Conservation (phyloP, 2,329 filamentous ascomycete genomes). For the Xylaria sp. region DNA sequence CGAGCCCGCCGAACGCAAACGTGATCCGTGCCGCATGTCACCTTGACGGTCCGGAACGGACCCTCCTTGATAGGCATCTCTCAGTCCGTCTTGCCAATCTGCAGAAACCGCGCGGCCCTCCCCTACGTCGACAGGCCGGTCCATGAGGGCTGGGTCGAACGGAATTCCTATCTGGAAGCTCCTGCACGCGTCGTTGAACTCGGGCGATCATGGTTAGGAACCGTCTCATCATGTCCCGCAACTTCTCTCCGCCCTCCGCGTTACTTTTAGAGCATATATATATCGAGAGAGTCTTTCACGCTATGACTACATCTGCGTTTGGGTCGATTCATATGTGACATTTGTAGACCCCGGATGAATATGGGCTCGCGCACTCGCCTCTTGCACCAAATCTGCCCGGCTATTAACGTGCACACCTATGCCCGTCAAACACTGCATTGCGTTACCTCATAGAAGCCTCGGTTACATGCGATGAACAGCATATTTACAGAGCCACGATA, state of each 20-base stretch:
- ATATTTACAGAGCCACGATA: not conserved
- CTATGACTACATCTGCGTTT: too few species aligned
- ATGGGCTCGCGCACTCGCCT: too few species aligned
- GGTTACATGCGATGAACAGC: not conserved
- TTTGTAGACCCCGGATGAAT: too few species aligned
- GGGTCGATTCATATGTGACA: too few species aligned
- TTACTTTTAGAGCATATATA: too few species aligned
- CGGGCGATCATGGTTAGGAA: conserved; percentile 56
- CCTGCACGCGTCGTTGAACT: conserved; percentile 62
- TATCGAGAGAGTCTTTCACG: too few species aligned
- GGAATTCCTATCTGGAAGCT: conserved; percentile 44
- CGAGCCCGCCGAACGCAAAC: conserved; percentile 69
- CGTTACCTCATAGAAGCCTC: too few species aligned
- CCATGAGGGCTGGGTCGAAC: conserved; percentile 64
- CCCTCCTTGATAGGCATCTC: conserved; percentile 58
- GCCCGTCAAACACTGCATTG: too few species aligned
- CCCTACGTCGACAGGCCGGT: conserved; percentile 66
- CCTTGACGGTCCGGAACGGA: conserved; percentile 66
- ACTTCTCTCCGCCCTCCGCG: conserved; percentile 51
- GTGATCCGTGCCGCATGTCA: conserved; percentile 68
- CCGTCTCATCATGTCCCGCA: conserved; percentile 44
- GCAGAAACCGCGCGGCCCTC: conserved; percentile 43
- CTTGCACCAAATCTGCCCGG: too few species aligned
- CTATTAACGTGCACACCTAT: too few species aligned
- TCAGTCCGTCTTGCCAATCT: conserved; percentile 67